These are phyloP conservation scores for Geotrichum carabidarum DNA, from an alignment of 1,139 yeast species.

Conservation along the genomic window DNA sequence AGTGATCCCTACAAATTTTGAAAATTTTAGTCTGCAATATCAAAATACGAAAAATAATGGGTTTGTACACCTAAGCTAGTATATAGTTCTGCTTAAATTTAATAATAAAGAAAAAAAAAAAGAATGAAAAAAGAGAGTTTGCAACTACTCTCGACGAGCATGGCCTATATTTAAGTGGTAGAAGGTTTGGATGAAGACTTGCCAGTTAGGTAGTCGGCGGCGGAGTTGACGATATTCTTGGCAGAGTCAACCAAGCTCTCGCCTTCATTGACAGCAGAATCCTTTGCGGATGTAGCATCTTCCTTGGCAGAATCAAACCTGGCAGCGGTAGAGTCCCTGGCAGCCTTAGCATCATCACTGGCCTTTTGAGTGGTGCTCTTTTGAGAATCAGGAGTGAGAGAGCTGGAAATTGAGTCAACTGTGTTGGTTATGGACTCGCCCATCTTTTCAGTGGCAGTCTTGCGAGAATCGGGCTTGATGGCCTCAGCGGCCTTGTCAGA, in stretches of 20 bases:
- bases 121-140: not conserved
- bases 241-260: slow-evolving; percentile 19
- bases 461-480: slow-evolving; percentile 68
- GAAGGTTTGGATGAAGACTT: slow-evolving; percentile 18
- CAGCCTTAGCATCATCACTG: slow-evolving; percentile 44
- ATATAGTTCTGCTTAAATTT: not conserved
- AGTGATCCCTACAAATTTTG: too few species aligned
- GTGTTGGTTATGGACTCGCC: slow-evolving; percentile 66
- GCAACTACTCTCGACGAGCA: not conserved
- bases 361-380: slow-evolving; percentile 67
- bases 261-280: slow-evolving; percentile 12
- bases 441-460: slow-evolving; percentile 58
- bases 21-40: too few species aligned
- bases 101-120: not conserved
- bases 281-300: slow-evolving; percentile 25
- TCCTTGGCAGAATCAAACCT: slow-evolving; percentile 37
- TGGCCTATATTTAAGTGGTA: not conserved
- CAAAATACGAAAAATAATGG: too few species aligned
- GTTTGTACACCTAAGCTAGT: too few species aligned
- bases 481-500: slow-evolving; percentile 63
- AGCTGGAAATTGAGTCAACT: slow-evolving; percentile 58
- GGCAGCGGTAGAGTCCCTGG: not conserved
- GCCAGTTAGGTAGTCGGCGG: slow-evolving; percentile 19
- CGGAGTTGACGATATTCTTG: slow-evolving; percentile 19
- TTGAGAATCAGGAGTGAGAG: slow-evolving; percentile 54